Base-by-base conservation (phyloP, 1,284 basidiomycete species). In the Moesziomyces antarcticus region DNA sequence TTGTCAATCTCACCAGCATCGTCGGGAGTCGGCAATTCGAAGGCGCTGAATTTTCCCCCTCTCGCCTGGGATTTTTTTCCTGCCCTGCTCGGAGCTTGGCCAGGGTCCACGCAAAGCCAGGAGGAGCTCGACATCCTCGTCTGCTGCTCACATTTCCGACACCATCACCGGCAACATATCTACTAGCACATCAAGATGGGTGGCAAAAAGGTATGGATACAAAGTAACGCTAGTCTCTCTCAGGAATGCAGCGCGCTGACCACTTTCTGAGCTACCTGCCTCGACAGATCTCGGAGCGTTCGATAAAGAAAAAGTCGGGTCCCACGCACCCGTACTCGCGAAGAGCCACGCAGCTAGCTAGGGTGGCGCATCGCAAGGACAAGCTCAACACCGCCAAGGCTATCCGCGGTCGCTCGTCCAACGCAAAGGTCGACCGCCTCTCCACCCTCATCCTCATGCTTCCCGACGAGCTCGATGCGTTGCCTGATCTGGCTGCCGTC, bases 301-400 rank as follows among this genome's bases (percentile, higher is more conserved):
- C 79, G 25, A 68, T 84, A 56, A 77, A 77, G 67, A 73, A 78
- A 55, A 79, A 82, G 73, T 75, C 73, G 56, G 75, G 66, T 14
- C 76, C 82, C 0, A 80, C 79, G 37, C 82, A 84, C 41, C 81
- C 82, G 1, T 58, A 78, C 54, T 83, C 81, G 9, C 68, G 82
- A 13, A 60, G 79, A 21, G 82, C 82, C 3, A 72, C 73, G 5
- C 82, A 84, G 60, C 57, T 80, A 9, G 69, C 75, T 3, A 56
- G 82, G 24, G 75, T 82, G 9, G 63, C 72, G 5, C 73, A 65
- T 20, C 74, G 81, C 24, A 67, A 74, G 46, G 51, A 70, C 42
- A 78, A 81, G 46, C 73, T 82, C 33, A 56, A 53, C 16, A 50
- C 63, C 20, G 73, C 72, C 20, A 77, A 78, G 37, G 41, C 56